These are phyloP conservation scores for Aspergillus sp. DNA, from an alignment of 2,329 filamentous ascomycete genomes.

Conservation along the genomic window DNA sequence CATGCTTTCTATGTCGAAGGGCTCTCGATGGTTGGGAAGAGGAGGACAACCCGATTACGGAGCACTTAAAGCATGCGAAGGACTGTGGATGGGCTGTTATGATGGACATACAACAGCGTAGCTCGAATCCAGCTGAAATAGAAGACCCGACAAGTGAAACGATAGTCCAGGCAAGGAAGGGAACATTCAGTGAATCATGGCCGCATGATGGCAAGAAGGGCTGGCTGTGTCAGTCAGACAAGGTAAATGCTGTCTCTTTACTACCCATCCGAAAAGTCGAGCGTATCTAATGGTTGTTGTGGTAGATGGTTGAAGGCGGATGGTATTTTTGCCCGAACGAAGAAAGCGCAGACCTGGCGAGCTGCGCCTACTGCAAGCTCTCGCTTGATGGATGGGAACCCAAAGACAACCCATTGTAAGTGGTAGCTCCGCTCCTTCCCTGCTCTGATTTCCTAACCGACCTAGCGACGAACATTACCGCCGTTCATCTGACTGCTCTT, in stretches of 20 bases:
- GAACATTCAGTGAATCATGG: conserved; percentile 83
- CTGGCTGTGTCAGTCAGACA: conserved; percentile 86
- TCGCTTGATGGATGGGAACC: conserved; percentile 94
- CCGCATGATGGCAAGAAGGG: conserved; percentile 84
- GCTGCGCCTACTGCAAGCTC: conserved; percentile 85
- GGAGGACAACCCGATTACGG: conserved; percentile 75
- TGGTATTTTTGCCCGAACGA: conserved; percentile 89
- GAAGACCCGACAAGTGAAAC: conserved; percentile 71
- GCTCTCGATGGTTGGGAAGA: conserved; percentile 90
- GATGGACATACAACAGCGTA: conserved; percentile 56
- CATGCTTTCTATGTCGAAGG: conserved; percentile 83
- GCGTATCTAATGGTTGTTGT: conserved; percentile 16
- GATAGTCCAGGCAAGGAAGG: conserved; percentile 74
- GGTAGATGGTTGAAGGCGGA: conserved; percentile 80
- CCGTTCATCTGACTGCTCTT: conserved; percentile 75
- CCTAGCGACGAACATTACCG: conserved; percentile 78
- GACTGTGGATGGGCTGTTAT: conserved; percentile 85
- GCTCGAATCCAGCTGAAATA: conserved; percentile 49
- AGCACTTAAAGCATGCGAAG: conserved; percentile 81
- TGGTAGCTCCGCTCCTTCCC: conserved; percentile 24
- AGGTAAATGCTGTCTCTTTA: conserved; percentile 54
- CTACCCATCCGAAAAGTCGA: conserved; percentile 1
- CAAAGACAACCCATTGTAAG: conserved; percentile 81
- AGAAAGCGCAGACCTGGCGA: conserved; percentile 84
- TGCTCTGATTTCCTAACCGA: conserved; percentile 14